These are phyloP conservation scores for Paraconiothyrium brasiliense DNA, from an alignment of 2,329 filamentous ascomycete genomes.

Conservation along the genomic window DNA sequence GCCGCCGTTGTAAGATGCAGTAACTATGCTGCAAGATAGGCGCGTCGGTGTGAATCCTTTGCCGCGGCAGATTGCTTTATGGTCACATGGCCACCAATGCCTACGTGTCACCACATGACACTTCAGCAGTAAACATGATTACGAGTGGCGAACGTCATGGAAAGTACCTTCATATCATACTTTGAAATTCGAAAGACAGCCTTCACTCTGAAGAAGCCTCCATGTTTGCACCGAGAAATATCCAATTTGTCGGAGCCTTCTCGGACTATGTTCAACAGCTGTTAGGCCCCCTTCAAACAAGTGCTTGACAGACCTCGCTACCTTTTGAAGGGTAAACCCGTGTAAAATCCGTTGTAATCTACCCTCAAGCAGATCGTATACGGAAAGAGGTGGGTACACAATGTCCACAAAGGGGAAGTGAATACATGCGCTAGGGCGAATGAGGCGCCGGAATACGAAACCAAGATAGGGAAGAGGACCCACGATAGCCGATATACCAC, in stretches of 20 bases:
- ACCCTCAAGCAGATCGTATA: not conserved
- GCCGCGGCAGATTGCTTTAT: not conserved
- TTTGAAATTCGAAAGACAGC: not conserved
- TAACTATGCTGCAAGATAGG: not conserved
- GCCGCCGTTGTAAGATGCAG: not conserved
- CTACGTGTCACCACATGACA: slow-evolving; percentile 2
- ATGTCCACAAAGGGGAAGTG: not conserved
- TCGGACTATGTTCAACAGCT: not conserved
- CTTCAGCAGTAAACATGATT: not conserved
- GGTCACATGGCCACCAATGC: not conserved
- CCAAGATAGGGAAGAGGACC: not conserved
- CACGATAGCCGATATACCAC: not conserved
- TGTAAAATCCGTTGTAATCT: not conserved
- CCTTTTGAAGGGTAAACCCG: not conserved
- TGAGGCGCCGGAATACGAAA: slow-evolving; percentile 7
- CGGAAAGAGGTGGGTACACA: not conserved
- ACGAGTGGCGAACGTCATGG: not conserved
- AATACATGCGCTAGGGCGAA: slow-evolving; percentile 9
- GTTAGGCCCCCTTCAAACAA: not conserved
- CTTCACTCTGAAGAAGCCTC: not conserved
- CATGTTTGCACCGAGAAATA: not conserved
- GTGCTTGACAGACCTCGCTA: not conserved
- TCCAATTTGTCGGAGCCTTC: not conserved
- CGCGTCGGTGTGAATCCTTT: not conserved
- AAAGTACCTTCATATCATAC: not conserved